Percentiles rank a stretch among this genome's conserved stretches.
These are phyloP conservation scores for Sporisorium iseilematis-ciliati DNA, from an alignment of 1,284 basidiomycete genomes.

Conservation along the genomic window DNA sequence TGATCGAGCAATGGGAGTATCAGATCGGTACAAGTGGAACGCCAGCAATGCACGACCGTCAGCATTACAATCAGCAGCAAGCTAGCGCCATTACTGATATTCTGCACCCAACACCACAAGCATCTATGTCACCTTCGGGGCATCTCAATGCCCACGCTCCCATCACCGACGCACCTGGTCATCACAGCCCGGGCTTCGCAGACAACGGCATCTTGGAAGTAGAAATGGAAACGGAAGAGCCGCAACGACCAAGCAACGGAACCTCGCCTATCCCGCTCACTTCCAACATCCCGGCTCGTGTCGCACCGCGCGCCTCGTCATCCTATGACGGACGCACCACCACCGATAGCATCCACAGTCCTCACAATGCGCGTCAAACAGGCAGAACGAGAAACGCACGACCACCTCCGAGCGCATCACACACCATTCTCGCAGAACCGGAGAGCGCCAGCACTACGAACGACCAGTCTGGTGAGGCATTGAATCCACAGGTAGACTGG, in stretches of 20 bases:
- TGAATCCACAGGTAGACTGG: conserved; percentile 40
- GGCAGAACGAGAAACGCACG: neutral
- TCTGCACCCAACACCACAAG: neutral
- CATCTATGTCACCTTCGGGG: neutral
- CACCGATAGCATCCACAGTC: conserved; percentile 40
- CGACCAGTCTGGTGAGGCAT: neutral
- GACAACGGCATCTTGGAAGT: conserved; percentile 15
- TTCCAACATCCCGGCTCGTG: neutral
- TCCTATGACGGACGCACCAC: conserved; percentile 27
- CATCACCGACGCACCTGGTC: neutral
- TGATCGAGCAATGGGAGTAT: conserved; percentile 52
- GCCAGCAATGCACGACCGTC: neutral
- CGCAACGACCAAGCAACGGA: neutral
- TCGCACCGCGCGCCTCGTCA: neutral
- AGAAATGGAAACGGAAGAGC: conserved; percentile 34
- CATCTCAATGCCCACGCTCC: neutral
- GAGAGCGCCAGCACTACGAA: neutral
- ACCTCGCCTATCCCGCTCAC: neutral
- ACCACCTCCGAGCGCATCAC: neutral
- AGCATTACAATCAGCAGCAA: conserved; percentile 7
- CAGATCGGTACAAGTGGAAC: conserved; percentile 16
- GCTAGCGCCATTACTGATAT: neutral
- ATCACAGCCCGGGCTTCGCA: neutral
- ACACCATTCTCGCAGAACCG: neutral
- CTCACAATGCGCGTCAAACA: neutral